Evolutionary conservation across 306 rosid species (phyloP), one percentile per base, ranked within the genome.

Genomic region (Gleditsia sinensis): DNA sequence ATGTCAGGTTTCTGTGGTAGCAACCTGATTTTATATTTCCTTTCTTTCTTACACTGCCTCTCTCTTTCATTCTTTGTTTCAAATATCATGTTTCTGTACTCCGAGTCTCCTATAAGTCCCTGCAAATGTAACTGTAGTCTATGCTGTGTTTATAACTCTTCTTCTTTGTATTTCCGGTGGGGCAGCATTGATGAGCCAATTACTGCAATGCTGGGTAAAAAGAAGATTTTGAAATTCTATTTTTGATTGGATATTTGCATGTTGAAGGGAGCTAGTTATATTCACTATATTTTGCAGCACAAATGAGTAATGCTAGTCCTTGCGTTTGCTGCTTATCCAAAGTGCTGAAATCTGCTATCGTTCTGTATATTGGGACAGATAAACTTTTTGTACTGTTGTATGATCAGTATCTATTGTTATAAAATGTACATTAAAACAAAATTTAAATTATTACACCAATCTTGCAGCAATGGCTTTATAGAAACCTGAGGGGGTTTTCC

Each of bases 401-500:
- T 54, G 30, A 3, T 23, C 8, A 10, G 13, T 12, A 9, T 9
- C 10, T 16, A 2, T 57, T 10, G 39, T n/a, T 13, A 6, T 6
- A 7, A 57, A 27, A 28, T 27, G 5, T 13, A 14, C 39, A 2
- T 14, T 28, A 27, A 27, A 56, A n/a, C n/a, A n/a, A n/a, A 2
- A 10, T 39, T 39, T 0, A 10, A 10, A 7, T 1, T 39, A 0
- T 8, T 39, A 9, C 45, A 39, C 45, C 45, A 39, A 3, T 87
- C 71, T 78, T 75, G 78, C 74, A 62, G 57, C 94, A 93, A 45
- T 82, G 72, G 3, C 58, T 42, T 24, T 69, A 90, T 36, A 91
- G 87, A 50, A 71, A 83, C 60, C 88, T 80, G 8, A 89, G 75
- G 36, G 88, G 91, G 37, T 87, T 93, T 57, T 90, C 97, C 97